phyloP scores from a whole-genome alignment of 305 asterid species.

The Fraxinus angustifolia region DNA sequence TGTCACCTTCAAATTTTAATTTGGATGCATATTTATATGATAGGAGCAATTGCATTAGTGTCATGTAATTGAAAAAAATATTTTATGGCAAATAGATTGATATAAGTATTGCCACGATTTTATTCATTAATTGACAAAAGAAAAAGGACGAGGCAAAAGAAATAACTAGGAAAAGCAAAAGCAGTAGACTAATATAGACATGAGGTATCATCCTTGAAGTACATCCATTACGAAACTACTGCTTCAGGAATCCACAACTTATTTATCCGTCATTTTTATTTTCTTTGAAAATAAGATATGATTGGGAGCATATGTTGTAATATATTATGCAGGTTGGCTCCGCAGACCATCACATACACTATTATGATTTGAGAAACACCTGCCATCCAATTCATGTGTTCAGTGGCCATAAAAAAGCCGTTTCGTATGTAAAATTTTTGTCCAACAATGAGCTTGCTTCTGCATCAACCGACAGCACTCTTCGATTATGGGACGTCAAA shows the following conservation, averaged over 20 bases:
- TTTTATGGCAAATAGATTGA: no score
- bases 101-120: no score
- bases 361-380: conserved; percentile 64
- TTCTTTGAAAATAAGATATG: not conserved
- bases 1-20: no score
- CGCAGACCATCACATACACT: conserved; percentile 73
- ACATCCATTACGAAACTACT: not conserved
- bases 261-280: not conserved
- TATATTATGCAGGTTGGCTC: conserved; percentile 62
- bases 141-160: not conserved
- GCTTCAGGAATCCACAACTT: not conserved
- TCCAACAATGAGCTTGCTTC: conserved; percentile 75
- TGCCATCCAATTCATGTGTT: conserved; percentile 59
- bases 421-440: conserved; percentile 68
- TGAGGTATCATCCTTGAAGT: not conserved
- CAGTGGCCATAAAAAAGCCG: conserved; percentile 66
- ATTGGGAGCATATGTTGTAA: not conserved
- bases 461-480: conserved; percentile 75
- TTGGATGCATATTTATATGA: no score
- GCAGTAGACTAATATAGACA: not conserved
- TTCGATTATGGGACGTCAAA: conserved; percentile 72
- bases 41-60: no score
- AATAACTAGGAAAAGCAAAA: not conserved
- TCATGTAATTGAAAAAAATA: no score
- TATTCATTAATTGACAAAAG: no score